Conservation (phyloP, 2,329 filamentous ascomycete species). For the Aureobasidium sp. region DNA sequence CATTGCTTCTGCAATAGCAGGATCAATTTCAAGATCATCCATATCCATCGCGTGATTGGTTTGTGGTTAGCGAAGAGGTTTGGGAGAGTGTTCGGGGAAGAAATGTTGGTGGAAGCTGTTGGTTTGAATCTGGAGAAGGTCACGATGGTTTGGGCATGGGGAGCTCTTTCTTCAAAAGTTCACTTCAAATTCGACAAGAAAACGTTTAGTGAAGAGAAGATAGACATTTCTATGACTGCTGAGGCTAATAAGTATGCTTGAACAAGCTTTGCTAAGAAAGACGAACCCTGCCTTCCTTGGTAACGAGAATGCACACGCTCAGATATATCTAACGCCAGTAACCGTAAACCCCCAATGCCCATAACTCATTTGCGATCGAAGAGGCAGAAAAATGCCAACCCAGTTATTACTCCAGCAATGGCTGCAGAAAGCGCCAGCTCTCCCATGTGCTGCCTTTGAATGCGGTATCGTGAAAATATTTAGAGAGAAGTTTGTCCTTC, state of each 20-base stretch:
- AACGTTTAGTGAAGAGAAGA: not conserved
- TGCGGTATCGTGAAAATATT: constrained; percentile 2
- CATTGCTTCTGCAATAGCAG: constrained; percentile 58
- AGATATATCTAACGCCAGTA: not conserved
- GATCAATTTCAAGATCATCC: constrained; percentile 34
- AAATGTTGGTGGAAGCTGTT: too few species aligned
- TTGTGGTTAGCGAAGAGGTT: not conserved
- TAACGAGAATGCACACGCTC: not conserved
- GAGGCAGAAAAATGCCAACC: not conserved
- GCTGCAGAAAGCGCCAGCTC: not conserved
- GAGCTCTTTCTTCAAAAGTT: too few species aligned
- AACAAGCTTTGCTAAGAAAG: not conserved
- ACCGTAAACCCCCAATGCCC: not conserved
- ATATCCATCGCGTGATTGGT: not conserved
- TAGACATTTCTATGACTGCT: constrained; percentile 1
- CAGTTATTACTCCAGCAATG: not conserved
- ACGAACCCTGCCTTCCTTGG: not conserved
- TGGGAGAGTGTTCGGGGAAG: too few species aligned
- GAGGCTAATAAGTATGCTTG: not conserved
- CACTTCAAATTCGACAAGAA: not conserved
- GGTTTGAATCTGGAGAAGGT: too few species aligned
- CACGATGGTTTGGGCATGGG: too few species aligned
- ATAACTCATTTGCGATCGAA: not conserved
- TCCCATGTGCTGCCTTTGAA: not conserved
- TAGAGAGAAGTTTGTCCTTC: not conserved